Percentiles rank a stretch among this genome's conserved stretches.
Conservation (phyloP, 257 asterid species). For the Solanum sejunctum region DNA sequence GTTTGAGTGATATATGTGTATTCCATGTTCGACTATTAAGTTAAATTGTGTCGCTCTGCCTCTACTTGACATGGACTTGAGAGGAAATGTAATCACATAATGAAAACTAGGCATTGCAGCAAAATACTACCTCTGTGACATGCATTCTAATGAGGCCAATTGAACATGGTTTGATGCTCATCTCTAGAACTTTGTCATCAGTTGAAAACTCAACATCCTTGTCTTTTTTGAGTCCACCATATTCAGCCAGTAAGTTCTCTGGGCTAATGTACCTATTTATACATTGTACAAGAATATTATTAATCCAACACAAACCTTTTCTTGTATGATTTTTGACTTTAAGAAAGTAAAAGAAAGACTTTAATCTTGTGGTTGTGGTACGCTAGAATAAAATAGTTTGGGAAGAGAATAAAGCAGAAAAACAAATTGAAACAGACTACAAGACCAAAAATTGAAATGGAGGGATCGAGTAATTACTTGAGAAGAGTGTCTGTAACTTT, state of each 20-base stretch:
- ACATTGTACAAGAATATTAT: neutral
- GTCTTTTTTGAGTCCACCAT: conserved; percentile 66
- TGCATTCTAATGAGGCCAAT: conserved; percentile 44
- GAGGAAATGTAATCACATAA: neutral
- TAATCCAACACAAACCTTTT: neutral
- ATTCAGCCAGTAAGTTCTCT: conserved; percentile 40
- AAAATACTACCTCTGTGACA: conserved; percentile 28
- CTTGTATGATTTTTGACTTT: neutral
- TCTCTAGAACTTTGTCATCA: conserved; percentile 60
- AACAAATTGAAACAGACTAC: too few species aligned
- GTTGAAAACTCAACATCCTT: conserved; percentile 56
- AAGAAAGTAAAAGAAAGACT: neutral
- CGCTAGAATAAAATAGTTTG: neutral
- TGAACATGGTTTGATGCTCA: conserved; percentile 26
- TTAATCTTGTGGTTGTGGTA: neutral
- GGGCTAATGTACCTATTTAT: conserved; percentile 39
- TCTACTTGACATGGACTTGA: neutral
- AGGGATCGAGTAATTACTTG: conserved; percentile 29
- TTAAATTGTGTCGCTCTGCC: neutral
- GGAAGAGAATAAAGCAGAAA: too few species aligned
- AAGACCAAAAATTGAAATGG: too few species aligned
- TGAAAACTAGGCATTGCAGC: neutral
- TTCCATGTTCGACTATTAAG: neutral
- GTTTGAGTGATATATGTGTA: neutral
- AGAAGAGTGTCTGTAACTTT: conserved; percentile 63